Evolutionary conservation across 495 filamentous ascomycete genomes (phyloP), one percentile per base, ranked within the genome.

Genomic region (Hyaloscypha finlandica): DNA sequence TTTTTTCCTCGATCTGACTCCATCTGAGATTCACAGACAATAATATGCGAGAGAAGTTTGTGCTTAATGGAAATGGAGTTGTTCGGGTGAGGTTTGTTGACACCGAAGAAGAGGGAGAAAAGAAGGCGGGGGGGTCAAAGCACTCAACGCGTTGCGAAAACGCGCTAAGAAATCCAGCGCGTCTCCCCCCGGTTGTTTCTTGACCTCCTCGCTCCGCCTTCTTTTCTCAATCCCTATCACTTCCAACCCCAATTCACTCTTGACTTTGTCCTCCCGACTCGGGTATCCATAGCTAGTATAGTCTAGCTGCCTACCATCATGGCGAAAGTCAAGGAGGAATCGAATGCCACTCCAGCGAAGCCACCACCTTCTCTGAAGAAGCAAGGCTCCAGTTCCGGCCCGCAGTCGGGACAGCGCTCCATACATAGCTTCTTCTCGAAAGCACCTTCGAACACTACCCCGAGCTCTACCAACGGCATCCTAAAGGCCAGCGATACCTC

Each of bases 381-480:
- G 59, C 65, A 70, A 31, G 54, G 16, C 59, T 72, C 75, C 16
- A 79, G 81, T 32, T 76, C 76, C 29, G 68, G 62, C 11, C 57
- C 66, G 30, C 72, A 85, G 79, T 92, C 90, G 73, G 90, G 86
- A 73, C 90, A 94, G 78, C 92, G 88, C 69, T 91, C 89, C 65
- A 95, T 97, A 59, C 81, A 93, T 4, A 90, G 92, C 42, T 97
- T 97, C 81, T 96, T 97, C 71, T 83, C 89, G 64, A 85, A 85
- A 12, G 81, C 81, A 9, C 78, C 81, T 25, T 78, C 81, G 16
- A 65, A 53, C 30, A 56, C 69, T 31, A 68, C 76, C 2, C 61
- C 70, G 1, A 64, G 20, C 31, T 63, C 71, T 22, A 54, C 68
- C 5, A 67, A 54, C 42, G 72, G 65, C 31, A 54, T 59, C 1